Evolutionary conservation across 1,284 basidiomycete genomes (phyloP).

Genomic region (Cryptococcus sp.): DNA sequence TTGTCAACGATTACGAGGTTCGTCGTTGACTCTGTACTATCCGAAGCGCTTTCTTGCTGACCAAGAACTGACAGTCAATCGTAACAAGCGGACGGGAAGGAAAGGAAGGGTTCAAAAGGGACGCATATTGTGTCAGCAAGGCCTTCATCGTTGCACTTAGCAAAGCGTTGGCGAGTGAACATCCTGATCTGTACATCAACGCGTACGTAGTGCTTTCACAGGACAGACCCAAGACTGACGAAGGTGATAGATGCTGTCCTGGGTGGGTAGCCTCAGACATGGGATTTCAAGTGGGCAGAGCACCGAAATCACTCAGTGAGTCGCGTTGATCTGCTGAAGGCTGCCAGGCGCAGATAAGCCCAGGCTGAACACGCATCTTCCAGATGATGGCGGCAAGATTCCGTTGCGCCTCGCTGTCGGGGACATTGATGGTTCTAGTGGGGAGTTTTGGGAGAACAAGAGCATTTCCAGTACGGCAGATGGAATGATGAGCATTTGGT

Average conservation of each 20-base stretch:
- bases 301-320: slow-evolving; percentile 1
- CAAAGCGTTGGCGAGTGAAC: background rate
- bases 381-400: background rate
- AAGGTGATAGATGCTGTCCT: background rate
- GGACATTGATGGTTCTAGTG: background rate
- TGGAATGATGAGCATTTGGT: background rate
- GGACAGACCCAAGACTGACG: background rate
- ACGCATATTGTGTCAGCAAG: slow-evolving; percentile 3
- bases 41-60: no score
- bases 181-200: slow-evolving; percentile 1
- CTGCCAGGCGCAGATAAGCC: no score
- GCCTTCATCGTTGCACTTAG: background rate
- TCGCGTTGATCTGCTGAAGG: background rate
- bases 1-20: slow-evolving; percentile 1
- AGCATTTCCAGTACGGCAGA: slow-evolving; percentile 1
- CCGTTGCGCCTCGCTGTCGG: background rate
- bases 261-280: slow-evolving; percentile 1
- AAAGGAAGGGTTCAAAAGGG: slow-evolving; percentile 1
- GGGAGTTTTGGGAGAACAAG: slow-evolving; percentile 2
- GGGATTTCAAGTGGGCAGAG: background rate
- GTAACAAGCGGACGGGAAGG: background rate
- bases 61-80: background rate
- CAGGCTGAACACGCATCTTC: background rate
- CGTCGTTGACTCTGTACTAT: background rate
- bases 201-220: background rate